Base-by-base conservation (phyloP, 306 rosid species). In the Biancaea sappan region DNA sequence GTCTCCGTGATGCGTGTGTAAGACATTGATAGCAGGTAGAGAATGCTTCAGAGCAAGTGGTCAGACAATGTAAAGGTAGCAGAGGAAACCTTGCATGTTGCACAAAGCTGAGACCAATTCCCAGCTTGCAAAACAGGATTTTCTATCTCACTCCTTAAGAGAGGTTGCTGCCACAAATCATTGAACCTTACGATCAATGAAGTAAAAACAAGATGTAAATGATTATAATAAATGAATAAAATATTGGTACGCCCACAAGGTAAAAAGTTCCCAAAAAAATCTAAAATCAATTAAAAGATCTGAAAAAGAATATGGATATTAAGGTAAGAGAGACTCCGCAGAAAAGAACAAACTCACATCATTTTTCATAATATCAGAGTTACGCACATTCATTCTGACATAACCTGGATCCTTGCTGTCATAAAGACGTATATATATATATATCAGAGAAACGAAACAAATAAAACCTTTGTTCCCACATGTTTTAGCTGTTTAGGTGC, bases 341-440 rank as follows among this genome's bases (percentile, higher is more conserved):
- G 37, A 29, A 14, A 28, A 77, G 6, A 34, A 76, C n/a, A 38
- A 71, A 78, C 93, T 34, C 74, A 95, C 99, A 52, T 95, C 99
- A 64, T 95, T 98, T 82, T 95, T 95, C 87, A 76, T 84, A 71
- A 79, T 88, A 70, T 84, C 85, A 38, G 91, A 57, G 81, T 85
- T 96, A 66, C 78, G 86, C 80, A 71, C 66, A 69, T 84, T 82
- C 86, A 87, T 75, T 75, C 84, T 81, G 90, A 95, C 84, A 86
- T 72, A 95, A 86, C 99, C 99, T 25, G 99, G 99, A 88, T 95
- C 98, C 81, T 92, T 95, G 83, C 99, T 95, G 96, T 84, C 64
- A 83, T 70, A 46, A 66, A 77, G 60, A 66, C 46, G 70, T 72
- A 28, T 77, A 54, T 21, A 31, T 13, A 28, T 52, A 21, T 28